A percentile compares a stretch with the other conserved stretches of the same genome.
These are phyloP conservation scores for Venturia asperata DNA, from an alignment of 2,329 filamentous ascomycete genomes.

Conservation along the genomic window DNA sequence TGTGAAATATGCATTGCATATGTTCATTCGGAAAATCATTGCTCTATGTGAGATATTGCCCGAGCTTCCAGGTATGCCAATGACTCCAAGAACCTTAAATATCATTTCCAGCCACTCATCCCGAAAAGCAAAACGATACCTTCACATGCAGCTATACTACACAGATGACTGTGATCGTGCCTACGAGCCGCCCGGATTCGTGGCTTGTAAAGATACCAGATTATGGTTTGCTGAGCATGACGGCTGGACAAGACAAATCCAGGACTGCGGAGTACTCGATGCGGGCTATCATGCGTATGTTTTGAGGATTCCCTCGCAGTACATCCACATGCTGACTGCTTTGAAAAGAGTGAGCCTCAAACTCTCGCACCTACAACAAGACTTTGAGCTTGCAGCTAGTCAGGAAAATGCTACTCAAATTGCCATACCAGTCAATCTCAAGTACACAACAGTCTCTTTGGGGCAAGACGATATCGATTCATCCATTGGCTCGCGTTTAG, in stretches of 20 bases:
- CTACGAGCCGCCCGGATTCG: constrained; percentile 40
- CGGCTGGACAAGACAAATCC: constrained; percentile 34
- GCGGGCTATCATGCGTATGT: constrained; percentile 37
- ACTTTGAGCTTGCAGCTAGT: neutral
- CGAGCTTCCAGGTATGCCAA: constrained; percentile 35
- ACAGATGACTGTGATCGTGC: constrained; percentile 33
- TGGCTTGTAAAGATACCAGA: constrained; percentile 24
- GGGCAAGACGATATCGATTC: constrained; percentile 28
- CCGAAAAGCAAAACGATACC: constrained; percentile 32
- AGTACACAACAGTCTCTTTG: constrained; percentile 25
- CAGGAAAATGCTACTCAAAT: neutral
- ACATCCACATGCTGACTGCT: neutral
- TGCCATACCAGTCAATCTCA: neutral
- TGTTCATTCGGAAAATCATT: constrained; percentile 37
- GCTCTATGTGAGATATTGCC: constrained; percentile 28
- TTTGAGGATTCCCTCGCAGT: neutral
- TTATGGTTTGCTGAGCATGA: constrained; percentile 34
- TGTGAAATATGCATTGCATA: constrained; percentile 38
- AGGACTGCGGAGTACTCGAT: constrained; percentile 30
- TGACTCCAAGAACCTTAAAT: neutral
- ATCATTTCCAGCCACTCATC: neutral
- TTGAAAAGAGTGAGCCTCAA: constrained; percentile 24
- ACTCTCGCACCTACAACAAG: constrained; percentile 28
- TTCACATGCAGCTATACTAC: constrained; percentile 42
- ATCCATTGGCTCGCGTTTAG: constrained; percentile 13